A percentile compares a stretch with the other conserved stretches of the same genome.
phyloP scores from a whole-genome alignment of 345 rosid genomes.

The Brassica rapa region DNA sequence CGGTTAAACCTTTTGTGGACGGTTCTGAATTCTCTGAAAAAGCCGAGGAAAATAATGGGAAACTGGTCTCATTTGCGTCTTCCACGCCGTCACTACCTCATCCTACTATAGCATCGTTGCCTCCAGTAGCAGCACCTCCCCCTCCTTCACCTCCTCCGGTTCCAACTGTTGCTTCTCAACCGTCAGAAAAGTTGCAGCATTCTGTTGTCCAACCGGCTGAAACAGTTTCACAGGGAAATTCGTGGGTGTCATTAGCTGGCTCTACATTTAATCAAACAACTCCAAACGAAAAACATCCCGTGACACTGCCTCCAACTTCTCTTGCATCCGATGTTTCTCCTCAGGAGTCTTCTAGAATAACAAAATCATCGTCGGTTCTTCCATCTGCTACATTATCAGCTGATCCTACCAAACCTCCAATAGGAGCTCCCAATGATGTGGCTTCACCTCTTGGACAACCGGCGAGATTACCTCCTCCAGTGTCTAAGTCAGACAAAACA shows the following conservation, averaged over 20 bases:
- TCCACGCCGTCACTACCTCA: constrained; percentile 43
- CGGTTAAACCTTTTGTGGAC: constrained; percentile 40
- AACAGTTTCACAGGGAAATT: constrained; percentile 30
- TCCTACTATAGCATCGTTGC: constrained; percentile 35
- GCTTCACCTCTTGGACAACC: constrained; percentile 28
- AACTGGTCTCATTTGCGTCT: constrained; percentile 38
- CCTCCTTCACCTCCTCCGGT: constrained; percentile 55
- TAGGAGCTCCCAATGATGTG: constrained; percentile 4
- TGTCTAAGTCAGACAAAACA: constrained; percentile 7
- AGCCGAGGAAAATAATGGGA: constrained; percentile 29
- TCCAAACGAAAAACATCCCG: constrained; percentile 23
- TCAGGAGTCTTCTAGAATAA: constrained; percentile 11
- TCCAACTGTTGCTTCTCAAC: constrained; percentile 27
- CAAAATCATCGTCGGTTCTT: constrained; percentile 10
- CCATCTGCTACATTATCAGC: constrained; percentile 38
- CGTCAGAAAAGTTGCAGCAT: constrained; percentile 28
- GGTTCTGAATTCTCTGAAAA: constrained; percentile 35
- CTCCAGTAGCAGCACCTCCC: constrained; percentile 37
- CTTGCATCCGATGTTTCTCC: constrained; percentile 22
- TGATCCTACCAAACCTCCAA: constrained; percentile 22
- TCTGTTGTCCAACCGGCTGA: constrained; percentile 28
- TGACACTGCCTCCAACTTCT: constrained; percentile 36
- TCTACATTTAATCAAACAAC: constrained; percentile 16
- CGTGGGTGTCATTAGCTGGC: constrained; percentile 38
- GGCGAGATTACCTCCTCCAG: constrained; percentile 18